phyloP scores from a whole-genome alignment of 2,329 filamentous ascomycete species.

The Cercospora zeina region DNA sequence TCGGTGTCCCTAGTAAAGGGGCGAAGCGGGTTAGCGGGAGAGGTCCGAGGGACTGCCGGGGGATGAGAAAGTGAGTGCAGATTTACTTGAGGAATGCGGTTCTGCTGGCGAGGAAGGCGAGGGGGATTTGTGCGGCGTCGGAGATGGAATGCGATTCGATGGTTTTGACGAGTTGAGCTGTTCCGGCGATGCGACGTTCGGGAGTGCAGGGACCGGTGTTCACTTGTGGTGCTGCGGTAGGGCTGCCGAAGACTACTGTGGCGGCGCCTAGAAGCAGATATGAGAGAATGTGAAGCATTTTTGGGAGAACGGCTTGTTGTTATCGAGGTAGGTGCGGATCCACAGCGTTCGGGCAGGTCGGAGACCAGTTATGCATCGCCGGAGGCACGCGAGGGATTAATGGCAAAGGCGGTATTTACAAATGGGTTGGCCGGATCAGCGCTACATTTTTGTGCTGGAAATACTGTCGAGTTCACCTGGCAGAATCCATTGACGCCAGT shows the following conservation, averaged over 20 bases:
- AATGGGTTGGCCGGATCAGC: not conserved
- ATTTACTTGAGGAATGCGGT: not conserved
- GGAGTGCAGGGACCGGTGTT: not conserved
- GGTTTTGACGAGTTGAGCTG: not conserved
- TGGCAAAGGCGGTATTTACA: not conserved
- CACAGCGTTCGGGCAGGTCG: not conserved
- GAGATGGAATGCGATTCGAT: not conserved
- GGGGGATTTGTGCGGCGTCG: not conserved
- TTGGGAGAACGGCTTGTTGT: not conserved
- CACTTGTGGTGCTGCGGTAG: not conserved
- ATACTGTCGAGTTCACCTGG: not conserved
- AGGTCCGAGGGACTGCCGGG: not conserved
- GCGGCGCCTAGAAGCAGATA: not conserved
- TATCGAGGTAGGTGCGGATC: not conserved
- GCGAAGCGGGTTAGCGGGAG: not conserved
- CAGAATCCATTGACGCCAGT: not conserved
- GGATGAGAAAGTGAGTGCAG: not conserved
- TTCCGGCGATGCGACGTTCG: not conserved
- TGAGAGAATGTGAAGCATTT: not conserved
- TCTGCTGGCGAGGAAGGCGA: not conserved
- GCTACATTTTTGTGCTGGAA: not conserved
- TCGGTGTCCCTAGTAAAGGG: not conserved
- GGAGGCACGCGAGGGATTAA: not conserved
- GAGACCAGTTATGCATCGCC: not conserved
- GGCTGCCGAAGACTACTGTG: not conserved